Evolutionary conservation across 1,284 basidiomycete genomes (phyloP).

Genomic region (Erythrobasidium hasegawianum): DNA sequence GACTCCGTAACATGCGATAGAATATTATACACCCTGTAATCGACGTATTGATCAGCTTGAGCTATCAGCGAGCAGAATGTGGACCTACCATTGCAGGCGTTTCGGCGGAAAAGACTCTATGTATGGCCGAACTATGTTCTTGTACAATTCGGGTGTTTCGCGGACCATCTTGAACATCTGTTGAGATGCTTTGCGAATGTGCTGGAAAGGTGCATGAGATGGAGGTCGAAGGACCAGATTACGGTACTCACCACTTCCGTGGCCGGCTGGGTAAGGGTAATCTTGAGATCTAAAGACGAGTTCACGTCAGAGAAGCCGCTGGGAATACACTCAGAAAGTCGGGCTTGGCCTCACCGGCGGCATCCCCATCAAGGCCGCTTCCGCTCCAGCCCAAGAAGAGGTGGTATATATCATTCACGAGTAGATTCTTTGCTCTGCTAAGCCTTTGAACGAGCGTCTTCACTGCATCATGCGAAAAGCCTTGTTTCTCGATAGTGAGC

Average conservation of each 20-base stretch:
- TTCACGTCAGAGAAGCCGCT: slow-evolving; percentile 34
- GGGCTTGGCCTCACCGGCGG: slow-evolving; percentile 27
- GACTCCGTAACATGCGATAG: slow-evolving; percentile 76
- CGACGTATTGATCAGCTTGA: not conserved
- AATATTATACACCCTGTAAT: slow-evolving; percentile 76
- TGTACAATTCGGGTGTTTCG: slow-evolving; percentile 75
- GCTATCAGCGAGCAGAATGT: too few relatives aligned
- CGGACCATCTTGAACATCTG: slow-evolving; percentile 69
- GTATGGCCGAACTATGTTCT: slow-evolving; percentile 68
- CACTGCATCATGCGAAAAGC: slow-evolving; percentile 47
- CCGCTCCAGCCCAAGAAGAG: slow-evolving; percentile 42
- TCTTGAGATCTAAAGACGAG: slow-evolving; percentile 53
- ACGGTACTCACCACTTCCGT: slow-evolving; percentile 61
- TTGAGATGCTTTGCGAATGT: slow-evolving; percentile 64
- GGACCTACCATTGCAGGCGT: slow-evolving; percentile 74
- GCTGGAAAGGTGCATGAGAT: slow-evolving; percentile 35
- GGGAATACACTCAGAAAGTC: too few relatives aligned
- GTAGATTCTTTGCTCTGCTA: slow-evolving; percentile 28
- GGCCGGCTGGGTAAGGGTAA: slow-evolving; percentile 75
- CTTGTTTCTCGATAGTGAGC: slow-evolving; percentile 60
- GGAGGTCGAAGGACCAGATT: too few relatives aligned
- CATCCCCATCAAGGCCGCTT: not conserved
- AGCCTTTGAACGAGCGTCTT: not conserved
- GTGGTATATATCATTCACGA: slow-evolving; percentile 45
- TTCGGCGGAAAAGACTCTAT: slow-evolving; percentile 67